A percentile compares a stretch with the other conserved stretches of the same genome.
These are phyloP conservation scores for Eustoma russellianum DNA, from an alignment of 257 asterid species.

Conservation along the genomic window DNA sequence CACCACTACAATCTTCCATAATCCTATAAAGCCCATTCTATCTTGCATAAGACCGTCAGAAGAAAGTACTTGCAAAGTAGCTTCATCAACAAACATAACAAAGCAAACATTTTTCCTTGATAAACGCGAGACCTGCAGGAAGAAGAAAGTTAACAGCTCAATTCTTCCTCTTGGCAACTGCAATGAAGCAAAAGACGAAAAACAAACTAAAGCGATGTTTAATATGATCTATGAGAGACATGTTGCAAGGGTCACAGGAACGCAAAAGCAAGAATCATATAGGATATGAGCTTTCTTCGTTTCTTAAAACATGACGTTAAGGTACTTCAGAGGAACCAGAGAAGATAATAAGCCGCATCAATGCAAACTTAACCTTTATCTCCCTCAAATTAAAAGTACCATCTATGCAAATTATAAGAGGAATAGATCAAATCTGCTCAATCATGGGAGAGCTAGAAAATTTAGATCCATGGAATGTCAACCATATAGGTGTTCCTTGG, in stretches of 20 bases:
- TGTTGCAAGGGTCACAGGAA: too few relatives aligned
- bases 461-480: neutral
- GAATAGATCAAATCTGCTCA: neutral
- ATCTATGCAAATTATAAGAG: neutral
- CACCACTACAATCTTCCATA: slow-evolving; percentile 90
- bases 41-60: slow-evolving; percentile 84
- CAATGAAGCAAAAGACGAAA: too few relatives aligned
- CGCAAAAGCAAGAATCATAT: too few relatives aligned
- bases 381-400: too few relatives aligned
- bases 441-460: neutral
- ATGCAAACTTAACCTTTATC: too few relatives aligned
- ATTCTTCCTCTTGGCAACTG: too few relatives aligned
- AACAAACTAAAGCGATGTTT: too few relatives aligned
- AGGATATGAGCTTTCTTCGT: too few relatives aligned
- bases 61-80: slow-evolving; percentile 63
- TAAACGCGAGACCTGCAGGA: slow-evolving; percentile 63
- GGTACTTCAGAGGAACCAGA: too few relatives aligned
- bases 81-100: slow-evolving; percentile 93
- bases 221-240: too few relatives aligned
- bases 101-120: slow-evolving; percentile 96
- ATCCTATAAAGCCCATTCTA: slow-evolving; percentile 69
- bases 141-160: neutral
- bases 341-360: too few relatives aligned
- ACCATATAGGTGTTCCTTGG: neutral
- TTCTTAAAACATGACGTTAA: too few relatives aligned